A percentile compares a stretch with the other conserved stretches of the same genome.
Conservation (phyloP, 2,329 filamentous ascomycete genomes). For the Fusarium sp. region DNA sequence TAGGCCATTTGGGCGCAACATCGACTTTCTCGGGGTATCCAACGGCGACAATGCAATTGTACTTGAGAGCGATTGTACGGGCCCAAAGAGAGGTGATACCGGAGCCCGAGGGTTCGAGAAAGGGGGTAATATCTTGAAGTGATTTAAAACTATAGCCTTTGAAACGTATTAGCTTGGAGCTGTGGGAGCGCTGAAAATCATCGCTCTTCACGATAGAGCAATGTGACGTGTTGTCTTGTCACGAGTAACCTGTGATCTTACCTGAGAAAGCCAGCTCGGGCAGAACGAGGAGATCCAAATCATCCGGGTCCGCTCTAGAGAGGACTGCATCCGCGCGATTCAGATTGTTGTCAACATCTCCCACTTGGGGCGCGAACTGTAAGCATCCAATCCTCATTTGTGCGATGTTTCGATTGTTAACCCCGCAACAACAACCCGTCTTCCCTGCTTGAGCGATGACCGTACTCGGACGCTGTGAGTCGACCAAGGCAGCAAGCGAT, state of each 20-base stretch:
- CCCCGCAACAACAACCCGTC: conserved; percentile 21
- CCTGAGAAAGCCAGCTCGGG: conserved; percentile 83
- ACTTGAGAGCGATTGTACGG: conserved; percentile 71
- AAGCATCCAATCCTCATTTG: conserved; percentile 77
- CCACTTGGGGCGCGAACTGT: conserved; percentile 79
- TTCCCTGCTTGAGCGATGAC: too few species aligned
- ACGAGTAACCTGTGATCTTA: too few species aligned
- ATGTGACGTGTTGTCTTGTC: too few species aligned
- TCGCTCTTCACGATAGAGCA: too few species aligned
- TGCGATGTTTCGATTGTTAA: conserved; percentile 15
- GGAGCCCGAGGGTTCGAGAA: conserved; percentile 73
- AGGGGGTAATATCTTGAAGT: conserved; percentile 74
- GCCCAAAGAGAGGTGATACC: conserved; percentile 82
- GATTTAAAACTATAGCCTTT: conserved; percentile 83
- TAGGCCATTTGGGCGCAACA: conserved; percentile 62
- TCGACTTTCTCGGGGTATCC: conserved; percentile 82
- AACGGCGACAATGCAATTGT: conserved; percentile 75
- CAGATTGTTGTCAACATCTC: conserved; percentile 75
- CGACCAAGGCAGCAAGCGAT: too few species aligned
- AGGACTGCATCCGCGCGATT: conserved; percentile 62
- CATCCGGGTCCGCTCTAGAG: conserved; percentile 61
- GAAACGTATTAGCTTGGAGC: too few species aligned
- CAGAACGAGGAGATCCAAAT: conserved; percentile 78
- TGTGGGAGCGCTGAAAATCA: too few species aligned
- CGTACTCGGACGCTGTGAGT: too few species aligned